phyloP scores from a whole-genome alignment of 352 stramenopile genomes.

The Globisporangium cederbergense region DNA sequence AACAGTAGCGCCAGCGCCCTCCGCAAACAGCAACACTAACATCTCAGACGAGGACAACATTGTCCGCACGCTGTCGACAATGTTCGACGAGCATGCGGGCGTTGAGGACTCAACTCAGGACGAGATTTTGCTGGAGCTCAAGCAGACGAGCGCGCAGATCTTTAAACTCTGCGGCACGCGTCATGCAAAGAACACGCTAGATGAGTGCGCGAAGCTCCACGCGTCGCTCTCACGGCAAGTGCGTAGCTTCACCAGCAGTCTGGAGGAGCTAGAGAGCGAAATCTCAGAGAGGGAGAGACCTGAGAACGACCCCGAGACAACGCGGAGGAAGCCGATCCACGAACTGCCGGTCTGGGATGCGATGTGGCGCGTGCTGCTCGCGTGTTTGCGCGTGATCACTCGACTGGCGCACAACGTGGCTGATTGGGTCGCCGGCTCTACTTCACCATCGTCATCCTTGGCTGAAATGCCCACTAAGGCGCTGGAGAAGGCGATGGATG shows the following conservation, averaged over 20 bases:
- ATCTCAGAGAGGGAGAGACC: not conserved
- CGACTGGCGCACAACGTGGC: not conserved
- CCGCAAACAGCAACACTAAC: not conserved
- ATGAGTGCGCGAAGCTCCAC: constrained; percentile 2
- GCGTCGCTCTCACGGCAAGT: constrained; percentile 10
- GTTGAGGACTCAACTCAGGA: constrained; percentile 7
- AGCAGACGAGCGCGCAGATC: constrained; percentile 14
- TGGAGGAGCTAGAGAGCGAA: constrained; percentile 4
- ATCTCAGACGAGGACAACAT: constrained; percentile 8
- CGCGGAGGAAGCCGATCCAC: not conserved
- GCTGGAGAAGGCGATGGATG: not conserved
- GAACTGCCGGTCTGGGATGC: constrained; percentile 33
- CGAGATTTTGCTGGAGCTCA: constrained; percentile 19
- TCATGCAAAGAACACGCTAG: not conserved
- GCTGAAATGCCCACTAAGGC: not conserved
- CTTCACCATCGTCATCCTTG: too few species aligned
- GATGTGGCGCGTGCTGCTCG: constrained; percentile 27
- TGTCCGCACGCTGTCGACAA: constrained; percentile 12
- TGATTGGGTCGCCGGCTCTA: not conserved
- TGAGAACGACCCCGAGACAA: constrained; percentile 8
- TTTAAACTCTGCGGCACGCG: constrained; percentile 11
- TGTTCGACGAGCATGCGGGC: constrained; percentile 19
- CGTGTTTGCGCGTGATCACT: constrained; percentile 19
- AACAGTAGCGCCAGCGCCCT: not conserved
- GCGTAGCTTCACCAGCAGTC: constrained; percentile 6